A percentile compares a stretch with the other conserved stretches of the same genome.
These are phyloP conservation scores for Ceratocystis colombiana DNA, from an alignment of 2,329 filamentous ascomycete genomes.

Conservation along the genomic window DNA sequence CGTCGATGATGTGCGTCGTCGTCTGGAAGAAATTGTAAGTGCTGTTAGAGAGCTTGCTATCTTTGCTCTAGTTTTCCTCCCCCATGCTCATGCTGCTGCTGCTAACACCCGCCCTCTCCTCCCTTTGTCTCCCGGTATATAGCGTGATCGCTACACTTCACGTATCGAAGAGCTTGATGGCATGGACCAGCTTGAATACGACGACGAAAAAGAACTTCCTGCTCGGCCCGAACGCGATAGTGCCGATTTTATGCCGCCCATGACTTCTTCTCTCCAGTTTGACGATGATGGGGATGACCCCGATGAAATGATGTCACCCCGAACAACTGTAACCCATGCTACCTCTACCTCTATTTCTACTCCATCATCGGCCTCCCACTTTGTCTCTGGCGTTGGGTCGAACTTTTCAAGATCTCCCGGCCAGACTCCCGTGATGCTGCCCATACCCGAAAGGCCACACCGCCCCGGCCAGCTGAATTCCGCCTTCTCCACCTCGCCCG, in stretches of 20 bases:
- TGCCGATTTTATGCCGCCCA: conserved; percentile 23
- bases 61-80: background rate
- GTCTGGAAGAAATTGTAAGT: conserved; percentile 87
- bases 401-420: conserved; percentile 3
- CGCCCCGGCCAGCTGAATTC: conserved; percentile 22
- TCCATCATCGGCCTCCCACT: conserved; percentile 13
- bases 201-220: conserved; percentile 66
- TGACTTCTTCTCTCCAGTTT: conserved; percentile 35
- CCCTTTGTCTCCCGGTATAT: conserved; percentile 14
- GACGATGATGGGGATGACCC: conserved; percentile 40
- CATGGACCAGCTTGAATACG: conserved; percentile 45
- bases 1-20: conserved; percentile 76
- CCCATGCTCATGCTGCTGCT: background rate
- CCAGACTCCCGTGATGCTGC: conserved; percentile 16
- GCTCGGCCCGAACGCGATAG: conserved; percentile 50
- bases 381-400: conserved; percentile 10
- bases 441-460: conserved; percentile 21
- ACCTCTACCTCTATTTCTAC: conserved; percentile 11
- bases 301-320: conserved; percentile 20
- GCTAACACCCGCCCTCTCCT: background rate
- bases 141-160: conserved; percentile 83
- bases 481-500: conserved; percentile 27
- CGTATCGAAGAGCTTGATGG: conserved; percentile 79
- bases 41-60: background rate
- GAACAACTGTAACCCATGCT: conserved; percentile 9